phyloP scores from a whole-genome alignment of 2,329 filamentous ascomycete species.

The Fusarium sp. region DNA sequence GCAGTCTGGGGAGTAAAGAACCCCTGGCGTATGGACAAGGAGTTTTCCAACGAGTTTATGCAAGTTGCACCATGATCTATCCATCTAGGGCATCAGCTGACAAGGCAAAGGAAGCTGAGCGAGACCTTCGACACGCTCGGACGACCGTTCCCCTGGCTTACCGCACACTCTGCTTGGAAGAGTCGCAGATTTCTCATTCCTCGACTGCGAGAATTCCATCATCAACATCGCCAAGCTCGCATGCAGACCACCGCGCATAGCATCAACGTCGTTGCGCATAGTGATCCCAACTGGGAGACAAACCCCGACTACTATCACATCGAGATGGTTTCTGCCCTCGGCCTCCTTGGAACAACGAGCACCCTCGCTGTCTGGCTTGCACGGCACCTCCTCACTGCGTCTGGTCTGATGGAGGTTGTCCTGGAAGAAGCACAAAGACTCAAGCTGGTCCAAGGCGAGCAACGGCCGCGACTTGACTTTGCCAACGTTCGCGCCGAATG shows the following conservation, averaged over 20 bases:
- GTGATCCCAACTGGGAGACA: slow-evolving; percentile 44
- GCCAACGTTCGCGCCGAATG: slow-evolving; percentile 40
- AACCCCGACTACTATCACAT: slow-evolving; percentile 47
- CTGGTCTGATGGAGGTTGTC: slow-evolving; percentile 34
- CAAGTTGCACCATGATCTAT: background rate
- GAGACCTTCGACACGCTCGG: slow-evolving; percentile 45
- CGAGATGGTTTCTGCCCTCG: slow-evolving; percentile 47
- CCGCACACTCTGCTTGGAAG: slow-evolving; percentile 42
- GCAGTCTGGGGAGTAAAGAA: slow-evolving; percentile 47
- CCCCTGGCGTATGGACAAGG: slow-evolving; percentile 45
- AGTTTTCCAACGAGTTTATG: slow-evolving; percentile 47
- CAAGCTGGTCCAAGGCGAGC: slow-evolving; percentile 18
- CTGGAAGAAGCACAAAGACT: slow-evolving; percentile 39
- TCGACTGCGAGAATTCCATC: slow-evolving; percentile 42
- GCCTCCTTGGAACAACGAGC: slow-evolving; percentile 46
- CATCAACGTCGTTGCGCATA: slow-evolving; percentile 46
- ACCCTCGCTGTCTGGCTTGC: slow-evolving; percentile 46
- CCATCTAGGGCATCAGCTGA: slow-evolving; percentile 1
- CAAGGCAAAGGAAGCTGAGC: slow-evolving; percentile 38
- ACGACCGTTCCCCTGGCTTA: slow-evolving; percentile 40
- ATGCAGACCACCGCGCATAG: slow-evolving; percentile 41
- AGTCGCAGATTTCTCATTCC: slow-evolving; percentile 42
- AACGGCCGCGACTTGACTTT: slow-evolving; percentile 33
- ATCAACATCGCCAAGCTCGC: slow-evolving; percentile 38
- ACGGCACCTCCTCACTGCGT: slow-evolving; percentile 41